Evolutionary conservation across 495 filamentous ascomycete genomes (phyloP).

Genomic region (Daldinia vernicosa): DNA sequence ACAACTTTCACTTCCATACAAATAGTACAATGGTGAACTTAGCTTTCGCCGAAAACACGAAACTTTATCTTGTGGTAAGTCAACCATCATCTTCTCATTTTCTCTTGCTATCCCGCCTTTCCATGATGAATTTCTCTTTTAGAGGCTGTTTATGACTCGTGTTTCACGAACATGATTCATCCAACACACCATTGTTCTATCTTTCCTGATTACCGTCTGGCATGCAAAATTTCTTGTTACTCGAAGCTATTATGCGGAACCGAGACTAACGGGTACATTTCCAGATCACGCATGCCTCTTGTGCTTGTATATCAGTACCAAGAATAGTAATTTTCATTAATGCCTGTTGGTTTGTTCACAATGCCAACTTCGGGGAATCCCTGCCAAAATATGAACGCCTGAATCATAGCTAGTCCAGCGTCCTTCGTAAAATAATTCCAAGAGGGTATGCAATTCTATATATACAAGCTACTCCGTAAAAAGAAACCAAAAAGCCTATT

Average conservation of each 20-base stretch:
- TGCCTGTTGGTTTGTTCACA: neutral
- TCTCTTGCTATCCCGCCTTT: neutral
- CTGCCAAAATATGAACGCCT: slow-evolving; percentile 22
- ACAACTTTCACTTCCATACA: slow-evolving; percentile 1
- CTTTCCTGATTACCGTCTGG: slow-evolving; percentile 46
- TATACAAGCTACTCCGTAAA: slow-evolving; percentile 12
- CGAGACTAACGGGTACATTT: slow-evolving; percentile 19
- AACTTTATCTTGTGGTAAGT: slow-evolving; percentile 34
- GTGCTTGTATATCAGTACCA: slow-evolving; percentile 1
- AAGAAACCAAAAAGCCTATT: neutral
- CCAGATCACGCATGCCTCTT: neutral
- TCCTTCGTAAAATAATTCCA: slow-evolving; percentile 3
- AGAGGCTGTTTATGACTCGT: slow-evolving; percentile 62
- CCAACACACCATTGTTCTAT: slow-evolving; percentile 57
- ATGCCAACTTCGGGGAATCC: neutral
- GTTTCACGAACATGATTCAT: slow-evolving; percentile 54
- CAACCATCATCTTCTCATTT: neutral
- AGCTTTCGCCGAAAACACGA: neutral
- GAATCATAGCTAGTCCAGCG: slow-evolving; percentile 4
- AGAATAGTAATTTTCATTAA: slow-evolving; percentile 15
- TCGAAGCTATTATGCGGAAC: neutral
- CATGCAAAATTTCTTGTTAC: neutral
- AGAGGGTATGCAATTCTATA: slow-evolving; percentile 21
- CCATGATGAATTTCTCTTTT: slow-evolving; percentile 49
- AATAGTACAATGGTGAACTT: slow-evolving; percentile 6